These are phyloP conservation scores for Combretum micranthum DNA, from an alignment of 345 rosid species.

Conservation along the genomic window DNA sequence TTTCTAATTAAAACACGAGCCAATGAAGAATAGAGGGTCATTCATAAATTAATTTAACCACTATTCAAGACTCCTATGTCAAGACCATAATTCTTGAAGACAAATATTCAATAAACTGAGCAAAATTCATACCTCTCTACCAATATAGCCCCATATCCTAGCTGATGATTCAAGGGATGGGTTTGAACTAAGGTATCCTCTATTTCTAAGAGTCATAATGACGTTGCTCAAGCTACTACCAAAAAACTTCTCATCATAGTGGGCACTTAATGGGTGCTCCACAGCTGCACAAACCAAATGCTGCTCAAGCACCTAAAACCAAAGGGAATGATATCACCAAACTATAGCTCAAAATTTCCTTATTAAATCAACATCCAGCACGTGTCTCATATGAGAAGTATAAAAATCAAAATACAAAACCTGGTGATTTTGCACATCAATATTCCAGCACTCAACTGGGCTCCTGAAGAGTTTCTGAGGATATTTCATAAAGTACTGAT, in stretches of 20 bases:
- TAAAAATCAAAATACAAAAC: constrained; percentile 16
- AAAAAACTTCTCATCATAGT: constrained; percentile 65
- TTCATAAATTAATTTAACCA: background rate
- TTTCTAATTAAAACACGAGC: constrained; percentile 36
- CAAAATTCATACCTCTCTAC: constrained; percentile 53
- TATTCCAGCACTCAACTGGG: constrained; percentile 80
- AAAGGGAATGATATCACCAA: constrained; percentile 6
- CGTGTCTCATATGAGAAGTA: too few species aligned
- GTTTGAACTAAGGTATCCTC: constrained; percentile 47
- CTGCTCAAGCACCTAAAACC: constrained; percentile 75
- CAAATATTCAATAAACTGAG: background rate
- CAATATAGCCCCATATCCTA: constrained; percentile 75
- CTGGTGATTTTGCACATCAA: constrained; percentile 81
- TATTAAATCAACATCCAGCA: too few species aligned
- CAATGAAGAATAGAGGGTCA: constrained; percentile 10
- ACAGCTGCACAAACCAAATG: constrained; percentile 83
- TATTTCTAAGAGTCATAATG: constrained; percentile 46
- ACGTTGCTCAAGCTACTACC: constrained; percentile 51
- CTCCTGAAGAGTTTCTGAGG: constrained; percentile 75
- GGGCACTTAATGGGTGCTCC: constrained; percentile 75
- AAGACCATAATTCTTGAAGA: background rate
- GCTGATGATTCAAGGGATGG: constrained; percentile 49
- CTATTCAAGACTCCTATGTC: too few species aligned
- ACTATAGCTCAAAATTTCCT: constrained; percentile 5
- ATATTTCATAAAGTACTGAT: constrained; percentile 85